Evolutionary conservation across 2,329 filamentous ascomycete species (phyloP).

Genomic region (Aschersonia sp.): DNA sequence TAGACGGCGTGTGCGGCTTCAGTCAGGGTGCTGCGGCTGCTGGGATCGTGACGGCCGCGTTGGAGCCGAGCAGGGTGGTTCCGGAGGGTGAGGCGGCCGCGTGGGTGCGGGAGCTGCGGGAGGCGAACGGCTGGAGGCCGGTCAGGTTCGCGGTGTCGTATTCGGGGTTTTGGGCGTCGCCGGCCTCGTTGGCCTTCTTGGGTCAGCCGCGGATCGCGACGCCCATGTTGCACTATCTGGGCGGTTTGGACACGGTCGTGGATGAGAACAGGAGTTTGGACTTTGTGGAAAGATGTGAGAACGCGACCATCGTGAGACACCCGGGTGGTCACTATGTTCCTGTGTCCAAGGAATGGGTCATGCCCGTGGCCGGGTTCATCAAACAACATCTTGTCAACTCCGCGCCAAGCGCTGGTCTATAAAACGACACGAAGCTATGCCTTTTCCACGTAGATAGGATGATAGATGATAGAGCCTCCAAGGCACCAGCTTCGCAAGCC

Average conservation of each 20-base stretch:
- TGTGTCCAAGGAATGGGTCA: constrained; percentile 65
- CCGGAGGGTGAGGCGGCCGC: constrained; percentile 14
- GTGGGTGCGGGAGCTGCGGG: constrained; percentile 31
- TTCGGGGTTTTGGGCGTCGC: constrained; percentile 58
- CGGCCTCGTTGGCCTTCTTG: constrained; percentile 42
- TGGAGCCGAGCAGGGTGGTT: constrained; percentile 36
- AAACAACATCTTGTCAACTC: constrained; percentile 20
- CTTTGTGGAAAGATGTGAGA: constrained; percentile 50
- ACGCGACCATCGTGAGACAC: constrained; percentile 46
- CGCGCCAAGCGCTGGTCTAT: constrained; percentile 12
- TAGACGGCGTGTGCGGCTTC: constrained; percentile 73
- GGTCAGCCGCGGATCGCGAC: constrained; percentile 66
- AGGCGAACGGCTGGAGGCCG: constrained; percentile 29
- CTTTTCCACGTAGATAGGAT: background rate
- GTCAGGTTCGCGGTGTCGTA: constrained; percentile 65
- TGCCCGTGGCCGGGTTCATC: constrained; percentile 62
- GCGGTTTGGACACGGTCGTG: constrained; percentile 76
- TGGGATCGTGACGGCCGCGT: constrained; percentile 54
- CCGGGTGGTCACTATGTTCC: constrained; percentile 88
- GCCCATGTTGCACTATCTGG: constrained; percentile 68
- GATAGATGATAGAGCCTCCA: too few species aligned
- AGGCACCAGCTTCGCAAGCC: too few species aligned
- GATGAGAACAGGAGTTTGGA: constrained; percentile 58
- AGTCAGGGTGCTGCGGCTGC: constrained; percentile 65
- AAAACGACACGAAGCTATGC: background rate